Conservation (phyloP, 306 rosid species). For the Bauhinia variegata region DNA sequence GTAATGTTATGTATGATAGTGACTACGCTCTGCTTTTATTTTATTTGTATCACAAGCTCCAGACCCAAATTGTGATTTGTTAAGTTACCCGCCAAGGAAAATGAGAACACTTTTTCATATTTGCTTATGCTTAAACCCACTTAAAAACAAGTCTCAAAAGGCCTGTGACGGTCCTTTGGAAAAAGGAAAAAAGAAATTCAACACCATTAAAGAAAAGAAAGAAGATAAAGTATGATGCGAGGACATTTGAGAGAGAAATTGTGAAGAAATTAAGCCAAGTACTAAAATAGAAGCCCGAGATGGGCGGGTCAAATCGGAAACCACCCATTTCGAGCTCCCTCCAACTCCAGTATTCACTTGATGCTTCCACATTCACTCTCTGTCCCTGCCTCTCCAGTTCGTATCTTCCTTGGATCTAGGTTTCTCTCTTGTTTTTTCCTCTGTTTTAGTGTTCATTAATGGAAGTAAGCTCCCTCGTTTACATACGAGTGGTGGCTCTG, state of each 20-base stretch:
- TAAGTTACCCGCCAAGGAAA: constrained; percentile 9
- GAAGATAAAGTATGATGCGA: constrained; percentile 32
- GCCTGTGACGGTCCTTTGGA: no score
- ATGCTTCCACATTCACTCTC: constrained; percentile 29
- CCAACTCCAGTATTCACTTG: neutral
- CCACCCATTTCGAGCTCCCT: constrained; percentile 35
- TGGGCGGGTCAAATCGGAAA: constrained; percentile 57
- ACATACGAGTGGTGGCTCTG: constrained; percentile 31
- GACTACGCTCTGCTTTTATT: constrained; percentile 11
- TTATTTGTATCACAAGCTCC: no score
- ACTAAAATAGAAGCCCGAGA: constrained; percentile 43
- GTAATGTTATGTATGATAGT: constrained; percentile 22
- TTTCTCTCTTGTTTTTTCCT: constrained; percentile 38
- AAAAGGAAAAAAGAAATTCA: constrained; percentile 32
- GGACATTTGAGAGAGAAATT: neutral
- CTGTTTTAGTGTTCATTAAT: constrained; percentile 19
- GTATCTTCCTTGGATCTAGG: constrained; percentile 68
- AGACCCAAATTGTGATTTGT: constrained; percentile 1
- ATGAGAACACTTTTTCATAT: neutral
- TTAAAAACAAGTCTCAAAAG: no score
- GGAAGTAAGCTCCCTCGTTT: neutral
- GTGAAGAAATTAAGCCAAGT: constrained; percentile 7
- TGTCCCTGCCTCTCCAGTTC: constrained; percentile 10
- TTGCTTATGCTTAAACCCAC: neutral
- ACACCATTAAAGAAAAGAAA: constrained; percentile 1